Percentiles rank a stretch among this genome's conserved stretches.
These are phyloP conservation scores for Cicer chorassanicum DNA, from an alignment of 306 rosid species.

Conservation along the genomic window DNA sequence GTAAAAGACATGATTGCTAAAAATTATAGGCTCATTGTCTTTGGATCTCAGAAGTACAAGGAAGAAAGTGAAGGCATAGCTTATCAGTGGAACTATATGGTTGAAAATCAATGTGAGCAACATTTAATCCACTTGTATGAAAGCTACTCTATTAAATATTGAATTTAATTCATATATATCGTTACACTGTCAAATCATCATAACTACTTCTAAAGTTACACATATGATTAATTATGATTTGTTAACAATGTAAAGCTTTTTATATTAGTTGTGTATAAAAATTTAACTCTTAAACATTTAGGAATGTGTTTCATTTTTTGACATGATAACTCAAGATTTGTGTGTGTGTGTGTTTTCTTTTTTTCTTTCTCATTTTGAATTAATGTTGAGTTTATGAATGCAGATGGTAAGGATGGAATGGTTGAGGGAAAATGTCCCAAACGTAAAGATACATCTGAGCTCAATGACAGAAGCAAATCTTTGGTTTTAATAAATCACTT, in stretches of 20 bases:
- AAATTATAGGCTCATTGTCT: conserved; percentile 51
- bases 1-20: conserved; percentile 50
- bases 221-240: too few relatives aligned
- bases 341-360: background rate
- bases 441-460: conserved; percentile 40
- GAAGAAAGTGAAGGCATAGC: conserved; percentile 56
- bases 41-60: conserved; percentile 46
- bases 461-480: conserved; percentile 50
- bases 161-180: too few relatives aligned
- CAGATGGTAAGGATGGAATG: conserved; percentile 56
- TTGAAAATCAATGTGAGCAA: conserved; percentile 54
- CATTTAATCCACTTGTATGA: background rate
- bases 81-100: conserved; percentile 58
- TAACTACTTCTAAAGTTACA: too few relatives aligned
- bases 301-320: background rate
- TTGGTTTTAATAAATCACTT: conserved; percentile 52
- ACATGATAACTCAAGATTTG: background rate
- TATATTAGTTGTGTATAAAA: too few relatives aligned
- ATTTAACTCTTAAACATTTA: background rate
- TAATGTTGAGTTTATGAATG: conserved; percentile 14
- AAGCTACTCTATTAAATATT: too few relatives aligned
- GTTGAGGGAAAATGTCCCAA: conserved; percentile 44
- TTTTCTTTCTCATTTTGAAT: background rate
- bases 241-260: too few relatives aligned
- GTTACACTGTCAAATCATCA: too few relatives aligned